phyloP scores from a whole-genome alignment of 1,284 basidiomycete species.

The Fomitopsis schrenkii region DNA sequence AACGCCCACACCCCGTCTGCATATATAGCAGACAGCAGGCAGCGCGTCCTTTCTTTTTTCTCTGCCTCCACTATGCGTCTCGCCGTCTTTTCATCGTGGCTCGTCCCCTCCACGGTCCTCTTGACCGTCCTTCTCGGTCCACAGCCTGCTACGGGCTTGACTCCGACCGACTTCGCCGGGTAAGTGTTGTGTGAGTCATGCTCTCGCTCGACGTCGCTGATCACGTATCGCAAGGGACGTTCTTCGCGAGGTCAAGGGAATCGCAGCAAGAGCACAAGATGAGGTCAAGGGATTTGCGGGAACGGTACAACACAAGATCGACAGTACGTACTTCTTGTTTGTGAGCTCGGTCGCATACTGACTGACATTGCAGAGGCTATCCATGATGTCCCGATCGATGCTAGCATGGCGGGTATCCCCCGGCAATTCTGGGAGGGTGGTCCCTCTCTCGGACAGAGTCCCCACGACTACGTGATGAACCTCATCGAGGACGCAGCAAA shows the following conservation, averaged over 20 bases:
- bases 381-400: neutral
- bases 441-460: neutral
- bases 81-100: neutral
- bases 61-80: neutral
- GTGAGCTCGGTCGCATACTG: neutral
- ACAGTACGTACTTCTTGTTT: neutral
- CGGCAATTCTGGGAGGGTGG: too few relatives aligned
- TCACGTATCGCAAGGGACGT: neutral
- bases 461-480: neutral
- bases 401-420: neutral
- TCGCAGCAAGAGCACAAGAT: neutral
- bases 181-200: too few relatives aligned
- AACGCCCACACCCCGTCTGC: neutral
- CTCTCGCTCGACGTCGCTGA: neutral
- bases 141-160: too few relatives aligned
- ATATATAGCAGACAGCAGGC: neutral
- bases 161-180: too few relatives aligned
- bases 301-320: too few relatives aligned
- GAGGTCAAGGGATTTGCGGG: neutral
- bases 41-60: neutral
- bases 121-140: neutral
- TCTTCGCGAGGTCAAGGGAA: neutral
- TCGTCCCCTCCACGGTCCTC: neutral
- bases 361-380: neutral
- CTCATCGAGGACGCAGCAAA: neutral